Base-by-base conservation (phyloP, 23 red algal genomes). In the Gracilaria caudata region DNA sequence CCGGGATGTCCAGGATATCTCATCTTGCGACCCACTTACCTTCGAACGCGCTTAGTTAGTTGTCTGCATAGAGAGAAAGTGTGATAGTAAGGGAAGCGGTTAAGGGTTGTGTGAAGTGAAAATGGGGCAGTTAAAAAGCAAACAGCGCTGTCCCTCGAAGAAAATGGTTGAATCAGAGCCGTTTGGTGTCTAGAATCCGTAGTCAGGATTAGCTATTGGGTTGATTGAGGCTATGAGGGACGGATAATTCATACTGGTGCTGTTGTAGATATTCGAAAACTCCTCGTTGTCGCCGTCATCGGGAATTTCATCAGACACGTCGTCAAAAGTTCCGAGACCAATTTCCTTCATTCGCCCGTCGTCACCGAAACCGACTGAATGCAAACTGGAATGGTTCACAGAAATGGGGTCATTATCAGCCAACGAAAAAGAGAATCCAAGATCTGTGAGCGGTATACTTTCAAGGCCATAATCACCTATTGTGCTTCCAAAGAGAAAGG, bases 191-290 rank as follows among this genome's bases (percentile, higher is more conserved):
- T 86, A 86, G 14, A 86, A 86, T 55, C 65, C 82, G 29, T 86
- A 86, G 65, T 86, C 82, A 30, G 82, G 82, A 54, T 61, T 64
- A 51, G 82, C 82, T 51, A 86, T 68, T 7, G 82, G 64, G 66
- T 86, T 86, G 65, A 86, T 73, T 71, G 82, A 86, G 11, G 82
- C 49, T 41, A 86, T 86, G 7, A 86, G 61, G 12, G 82, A 86
- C 9, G 82, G 66, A 33, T 86, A 86, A 20, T 47, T 72, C 61
- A 86, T 24, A 51, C 59, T 86, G 5, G 63, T 41, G 40, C 41
- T 86, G 65, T 59, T 74, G 65, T 86, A 86, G 47, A 86, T 68
- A 49, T 38, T 49, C 0, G 70, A 43, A 75, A 75, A 75, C 21
- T 75, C 70, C 25, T 75, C 70, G 35, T 36, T 47, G 40, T 46